Evolutionary conservation across 345 rosid species (phyloP), one percentile per base, ranked within the genome.

Genomic region (Rhodamnia argentea): DNA sequence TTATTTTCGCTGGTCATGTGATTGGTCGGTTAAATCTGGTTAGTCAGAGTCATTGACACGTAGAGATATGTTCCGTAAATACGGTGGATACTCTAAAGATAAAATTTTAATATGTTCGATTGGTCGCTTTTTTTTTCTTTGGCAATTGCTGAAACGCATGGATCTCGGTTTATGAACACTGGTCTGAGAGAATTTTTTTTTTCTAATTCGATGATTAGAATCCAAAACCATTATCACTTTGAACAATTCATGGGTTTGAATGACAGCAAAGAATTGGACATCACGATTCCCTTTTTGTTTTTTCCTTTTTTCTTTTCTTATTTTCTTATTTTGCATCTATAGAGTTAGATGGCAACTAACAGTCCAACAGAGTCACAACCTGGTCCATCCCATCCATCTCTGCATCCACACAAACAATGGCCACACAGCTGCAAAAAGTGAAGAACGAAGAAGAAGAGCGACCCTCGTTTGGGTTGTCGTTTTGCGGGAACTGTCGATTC

Each of bases 381-480:
- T 37, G 78, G 76, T 32, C 24, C 26, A 20, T 53, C 56, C 22
- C 9, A 53, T 53, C 53, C 53, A 55, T 32, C 76, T 7, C 75
- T 29, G 75, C 75, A 62, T 32, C 78, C 78, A 16, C 76, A 29
- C 50, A 47, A 47, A 64, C 44, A 64, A 29, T 40, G 78, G 78
- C 78, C 24, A 9, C 78, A 9, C 78, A 1, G 20, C 7, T 4
- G 47, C 6, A 11, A 37, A 18, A 37, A 18, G 78, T 22, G 78
- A 18, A 15, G 24, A 4, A 20, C 7, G 26, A 6, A 20, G 40
- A 42, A 18, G 16, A 9, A 32, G 2, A 37, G 47, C 0, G 47
- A 10, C 78, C 22, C 47, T 0, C 78, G 18, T 32, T 18, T 5
- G 24, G 47, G 78, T 10, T 5, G 78, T 70, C 78, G 78, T 70